These are phyloP conservation scores for Triticum monococcum DNA, from an alignment of 176 grass and related monocot species.

Conservation along the genomic window DNA sequence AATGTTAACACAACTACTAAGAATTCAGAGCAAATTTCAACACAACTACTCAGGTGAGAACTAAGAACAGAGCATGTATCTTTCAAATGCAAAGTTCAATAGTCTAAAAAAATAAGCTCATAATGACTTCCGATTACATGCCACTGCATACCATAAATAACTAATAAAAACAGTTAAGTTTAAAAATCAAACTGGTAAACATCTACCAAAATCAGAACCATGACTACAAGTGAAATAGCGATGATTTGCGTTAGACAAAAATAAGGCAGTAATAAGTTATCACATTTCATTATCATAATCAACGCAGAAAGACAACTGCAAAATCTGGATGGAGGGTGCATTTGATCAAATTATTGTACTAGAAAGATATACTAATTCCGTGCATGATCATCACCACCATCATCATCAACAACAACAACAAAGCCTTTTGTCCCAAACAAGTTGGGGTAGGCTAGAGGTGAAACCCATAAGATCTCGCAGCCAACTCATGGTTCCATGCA, in stretches of 20 bases:
- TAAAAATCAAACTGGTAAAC: slow-evolving; percentile 1
- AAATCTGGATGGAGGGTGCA: slow-evolving; percentile 3
- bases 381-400: not conserved
- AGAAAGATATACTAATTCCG: slow-evolving; percentile 13
- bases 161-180: not conserved
- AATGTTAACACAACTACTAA: not conserved
- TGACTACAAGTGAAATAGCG: not conserved
- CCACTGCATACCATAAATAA: not conserved
- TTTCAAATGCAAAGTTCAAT: slow-evolving; percentile 16
- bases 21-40: slow-evolving; percentile 2
- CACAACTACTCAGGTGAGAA: not conserved
- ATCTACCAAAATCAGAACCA: slow-evolving; percentile 7
- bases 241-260: not conserved
- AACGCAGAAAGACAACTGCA: slow-evolving; percentile 2
- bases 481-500: not conserved
- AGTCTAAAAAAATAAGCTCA: slow-evolving; percentile 15
- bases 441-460: no score
- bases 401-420: no score
- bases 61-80: not conserved
- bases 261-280: not conserved
- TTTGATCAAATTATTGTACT: not conserved
- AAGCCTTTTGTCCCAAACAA: no score
- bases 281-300: slow-evolving; percentile 11
- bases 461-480: no score
- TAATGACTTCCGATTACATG: not conserved